Evolutionary conservation across 164 flowering plant species (phyloP), one percentile per base, ranked within the genome.

Genomic region (Annona squamosa): DNA sequence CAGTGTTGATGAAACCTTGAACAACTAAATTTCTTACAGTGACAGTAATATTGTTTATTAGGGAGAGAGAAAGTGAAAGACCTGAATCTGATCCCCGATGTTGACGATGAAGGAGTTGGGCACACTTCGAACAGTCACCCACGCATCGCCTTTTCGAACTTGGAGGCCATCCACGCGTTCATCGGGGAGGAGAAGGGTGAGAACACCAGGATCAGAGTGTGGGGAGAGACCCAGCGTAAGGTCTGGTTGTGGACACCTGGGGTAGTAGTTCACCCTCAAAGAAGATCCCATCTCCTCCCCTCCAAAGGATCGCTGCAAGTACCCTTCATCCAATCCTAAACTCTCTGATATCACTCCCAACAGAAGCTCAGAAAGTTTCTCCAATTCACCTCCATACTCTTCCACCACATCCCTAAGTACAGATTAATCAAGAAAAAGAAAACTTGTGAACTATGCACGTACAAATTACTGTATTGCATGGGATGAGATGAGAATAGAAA

Each of bases 71-170:
- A 12, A 52, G 59, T 2, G 59, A 65, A 19, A 26, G 37, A 26
- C 97, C 98, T 94, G 93, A 72, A 94, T 80, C 76, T 94, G 98
- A 77, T 94, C 98, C 0, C 94, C 97, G 12, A 94, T 86, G 72
- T 89, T 92, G 77, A 94, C 84, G 26, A 94, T 89, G 67, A 94
- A 82, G 4, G 97, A 91, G 70, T 92, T 85, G 0, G 78, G 84
- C 65, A 81, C 88, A 4, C 97, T 91, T 64, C 86, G 84, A 0
- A 94, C 93, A 0, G 97, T 89, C 74, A 89, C 81, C 97, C 98
- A 94, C 1, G 72, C 68, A 17, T 77, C 85, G 17, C 74, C 84
- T 69, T 74, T 80, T 0, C 86, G 84, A 56, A 94, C 91, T 73
- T 94, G 94, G 19, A 94, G 90, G 2, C 98, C 98, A 0, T 85